phyloP scores from a whole-genome alignment of 768 basidiomycete species.

The Suillus subalutaceus region DNA sequence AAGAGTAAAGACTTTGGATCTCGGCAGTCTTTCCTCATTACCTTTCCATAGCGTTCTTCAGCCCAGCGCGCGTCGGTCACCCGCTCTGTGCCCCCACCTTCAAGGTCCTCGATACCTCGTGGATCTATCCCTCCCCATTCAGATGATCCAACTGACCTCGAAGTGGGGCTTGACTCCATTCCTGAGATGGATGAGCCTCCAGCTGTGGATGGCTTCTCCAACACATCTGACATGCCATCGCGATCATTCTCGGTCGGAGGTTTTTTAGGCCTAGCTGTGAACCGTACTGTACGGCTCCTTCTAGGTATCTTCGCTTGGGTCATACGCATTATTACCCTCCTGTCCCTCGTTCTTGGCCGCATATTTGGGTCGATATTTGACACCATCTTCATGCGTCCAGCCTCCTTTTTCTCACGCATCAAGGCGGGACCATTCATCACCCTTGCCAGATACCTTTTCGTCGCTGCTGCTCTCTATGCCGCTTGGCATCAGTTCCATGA shows the following conservation, averaged over 20 bases:
- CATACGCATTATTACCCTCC: conserved; percentile 32
- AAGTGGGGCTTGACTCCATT: conserved; percentile 62
- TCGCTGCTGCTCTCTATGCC: conserved; percentile 48
- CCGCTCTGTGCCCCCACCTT: conserved; percentile 42
- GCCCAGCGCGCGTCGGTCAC: conserved; percentile 36
- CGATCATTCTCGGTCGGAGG: conserved; percentile 49
- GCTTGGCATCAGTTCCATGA: conserved; percentile 46
- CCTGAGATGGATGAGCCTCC: conserved; percentile 63
- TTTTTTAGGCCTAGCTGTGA: conserved; percentile 46
- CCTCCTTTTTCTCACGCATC: conserved; percentile 39
- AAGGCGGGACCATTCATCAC: conserved; percentile 34
- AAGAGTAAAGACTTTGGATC: conserved; percentile 18
- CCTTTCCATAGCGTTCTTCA: conserved; percentile 25
- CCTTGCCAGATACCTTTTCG: conserved; percentile 44
- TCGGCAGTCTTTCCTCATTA: conserved; percentile 25
- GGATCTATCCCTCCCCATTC: conserved; percentile 46
- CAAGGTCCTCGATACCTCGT: conserved; percentile 40
- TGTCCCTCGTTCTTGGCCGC: conserved; percentile 48
- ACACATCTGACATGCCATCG: conserved; percentile 23
- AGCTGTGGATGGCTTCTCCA: conserved; percentile 27
- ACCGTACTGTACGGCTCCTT: conserved; percentile 36
- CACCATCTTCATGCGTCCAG: conserved; percentile 51
- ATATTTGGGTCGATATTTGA: conserved; percentile 54
- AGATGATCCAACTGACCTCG: conserved; percentile 41
- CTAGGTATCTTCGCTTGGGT: conserved; percentile 27